Conservation (phyloP, 2,329 filamentous ascomycete genomes). For the Hortaea werneckii region DNA sequence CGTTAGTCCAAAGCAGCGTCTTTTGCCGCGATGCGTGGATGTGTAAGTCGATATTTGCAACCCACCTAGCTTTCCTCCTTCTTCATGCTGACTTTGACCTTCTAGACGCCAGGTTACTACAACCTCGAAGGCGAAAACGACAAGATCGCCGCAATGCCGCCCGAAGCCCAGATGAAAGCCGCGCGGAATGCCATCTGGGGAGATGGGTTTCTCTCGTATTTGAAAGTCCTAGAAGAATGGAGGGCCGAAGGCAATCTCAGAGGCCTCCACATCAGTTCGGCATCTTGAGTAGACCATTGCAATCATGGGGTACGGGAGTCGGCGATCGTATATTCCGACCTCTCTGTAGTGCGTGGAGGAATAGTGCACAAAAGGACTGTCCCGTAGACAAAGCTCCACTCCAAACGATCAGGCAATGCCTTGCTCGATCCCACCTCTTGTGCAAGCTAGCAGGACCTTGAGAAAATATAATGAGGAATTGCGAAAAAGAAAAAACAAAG, state of each 20-base stretch:
- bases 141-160: constrained; percentile 2
- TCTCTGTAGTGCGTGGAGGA: no score
- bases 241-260: constrained; percentile 18
- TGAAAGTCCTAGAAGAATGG: constrained; percentile 26
- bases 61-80: no score
- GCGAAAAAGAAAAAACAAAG: no score
- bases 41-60: constrained; percentile 14
- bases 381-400: no score
- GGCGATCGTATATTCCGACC: no score
- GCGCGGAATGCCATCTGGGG: constrained; percentile 19
- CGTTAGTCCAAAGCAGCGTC: constrained; percentile 23
- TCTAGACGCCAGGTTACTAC: constrained; percentile 42
- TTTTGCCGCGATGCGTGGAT: constrained; percentile 34
- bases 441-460: no score
- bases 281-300: neutral
- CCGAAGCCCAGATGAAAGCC: constrained; percentile 19
- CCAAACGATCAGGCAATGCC: no score
- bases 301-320: no score
- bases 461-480: no score
- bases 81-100: no score
- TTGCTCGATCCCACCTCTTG: no score
- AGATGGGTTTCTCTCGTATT: constrained; percentile 23
- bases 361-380: no score
- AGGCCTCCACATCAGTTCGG: constrained; percentile 21
- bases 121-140: constrained; percentile 37